Evolutionary conservation across 1,284 basidiomycete genomes (phyloP).

Genomic region (Paramarasmius palmivorus): DNA sequence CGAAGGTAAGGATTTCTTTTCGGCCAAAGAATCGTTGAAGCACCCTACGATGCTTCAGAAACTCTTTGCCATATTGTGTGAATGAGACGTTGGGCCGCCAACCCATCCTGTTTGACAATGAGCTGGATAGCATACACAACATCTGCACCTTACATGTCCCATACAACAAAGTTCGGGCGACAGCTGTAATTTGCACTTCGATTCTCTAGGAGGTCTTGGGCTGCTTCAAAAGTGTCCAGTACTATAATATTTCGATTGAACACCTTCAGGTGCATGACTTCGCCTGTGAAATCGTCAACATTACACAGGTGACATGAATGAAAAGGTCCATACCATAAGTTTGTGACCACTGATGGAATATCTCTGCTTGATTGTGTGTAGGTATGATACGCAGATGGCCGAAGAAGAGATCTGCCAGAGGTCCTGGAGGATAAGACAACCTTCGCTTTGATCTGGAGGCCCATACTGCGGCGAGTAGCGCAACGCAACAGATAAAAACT

Average conservation of each 20-base stretch:
- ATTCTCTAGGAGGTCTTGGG: constrained; percentile 17
- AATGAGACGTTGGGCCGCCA: constrained; percentile 18
- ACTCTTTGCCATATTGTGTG: constrained; percentile 18
- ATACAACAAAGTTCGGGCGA: constrained; percentile 11
- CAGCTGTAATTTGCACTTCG: constrained; percentile 15
- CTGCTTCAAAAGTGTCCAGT: constrained; percentile 12
- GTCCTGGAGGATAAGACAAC: constrained; percentile 14
- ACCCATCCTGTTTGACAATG: constrained; percentile 19
- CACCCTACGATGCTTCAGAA: constrained; percentile 20
- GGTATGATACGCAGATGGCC: constrained; percentile 18
- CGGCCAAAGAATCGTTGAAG: constrained; percentile 17
- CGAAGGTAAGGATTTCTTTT: constrained; percentile 15
- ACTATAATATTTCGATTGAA: constrained; percentile 11
- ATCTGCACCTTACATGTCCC: constrained; percentile 8
- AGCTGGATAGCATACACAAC: not conserved
- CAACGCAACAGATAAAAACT: no score
- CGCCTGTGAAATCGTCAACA: constrained; percentile 9
- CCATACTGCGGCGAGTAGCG: no score
- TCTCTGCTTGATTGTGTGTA: constrained; percentile 9
- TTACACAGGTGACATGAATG: not conserved
- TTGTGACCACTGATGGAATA: constrained; percentile 19
- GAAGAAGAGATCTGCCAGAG: constrained; percentile 17
- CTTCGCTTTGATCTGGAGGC: not conserved
- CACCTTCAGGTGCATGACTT: constrained; percentile 14
- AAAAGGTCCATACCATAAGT: constrained; percentile 14